phyloP scores from a whole-genome alignment of 2,329 filamentous ascomycete genomes.

The Colletotrichum spaethianum region DNA sequence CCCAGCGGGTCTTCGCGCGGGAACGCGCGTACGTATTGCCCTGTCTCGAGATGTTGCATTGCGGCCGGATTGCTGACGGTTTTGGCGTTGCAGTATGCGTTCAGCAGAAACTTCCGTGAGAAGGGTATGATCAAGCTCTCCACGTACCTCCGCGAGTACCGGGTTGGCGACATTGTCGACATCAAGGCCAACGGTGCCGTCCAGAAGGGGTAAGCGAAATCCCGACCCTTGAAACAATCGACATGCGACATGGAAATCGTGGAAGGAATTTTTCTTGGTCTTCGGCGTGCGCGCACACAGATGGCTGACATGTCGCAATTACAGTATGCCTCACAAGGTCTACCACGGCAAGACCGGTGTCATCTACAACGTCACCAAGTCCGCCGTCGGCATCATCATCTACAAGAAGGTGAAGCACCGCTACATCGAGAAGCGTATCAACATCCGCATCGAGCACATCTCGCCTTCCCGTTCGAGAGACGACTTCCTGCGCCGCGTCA shows the following conservation, averaged over 20 bases:
- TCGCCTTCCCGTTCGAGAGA: constrained; percentile 94
- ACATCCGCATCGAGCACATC: constrained; percentile 99
- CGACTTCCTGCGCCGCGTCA: constrained; percentile 96
- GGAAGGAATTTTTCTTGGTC: background rate
- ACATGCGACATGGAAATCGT: constrained; percentile 20
- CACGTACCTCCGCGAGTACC: constrained; percentile 96
- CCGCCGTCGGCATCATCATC: constrained; percentile 97
- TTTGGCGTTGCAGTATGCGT: constrained; percentile 77
- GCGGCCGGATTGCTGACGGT: constrained; percentile 50
- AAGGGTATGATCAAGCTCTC: constrained; percentile 94
- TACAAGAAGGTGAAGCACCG: constrained; percentile 99
- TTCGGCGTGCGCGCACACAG: background rate
- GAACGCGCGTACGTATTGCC: constrained; percentile 79
- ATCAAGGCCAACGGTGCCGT: constrained; percentile 99
- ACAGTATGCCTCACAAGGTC: constrained; percentile 98
- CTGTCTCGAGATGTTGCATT: constrained; percentile 12
- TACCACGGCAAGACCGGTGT: constrained; percentile 99
- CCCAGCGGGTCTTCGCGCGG: constrained; percentile 87
- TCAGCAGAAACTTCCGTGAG: constrained; percentile 94
- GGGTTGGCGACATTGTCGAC: constrained; percentile 99
- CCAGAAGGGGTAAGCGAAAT: constrained; percentile 87
- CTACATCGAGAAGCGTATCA: constrained; percentile 99
- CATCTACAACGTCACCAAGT: constrained; percentile 99
- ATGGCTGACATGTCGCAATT: constrained; percentile 50
- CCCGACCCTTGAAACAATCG: constrained; percentile 30